Evolutionary conservation across 139 green algal species (phyloP), one percentile per base, ranked within the genome.

Genomic region (Edaphochlamys debaryana): DNA sequence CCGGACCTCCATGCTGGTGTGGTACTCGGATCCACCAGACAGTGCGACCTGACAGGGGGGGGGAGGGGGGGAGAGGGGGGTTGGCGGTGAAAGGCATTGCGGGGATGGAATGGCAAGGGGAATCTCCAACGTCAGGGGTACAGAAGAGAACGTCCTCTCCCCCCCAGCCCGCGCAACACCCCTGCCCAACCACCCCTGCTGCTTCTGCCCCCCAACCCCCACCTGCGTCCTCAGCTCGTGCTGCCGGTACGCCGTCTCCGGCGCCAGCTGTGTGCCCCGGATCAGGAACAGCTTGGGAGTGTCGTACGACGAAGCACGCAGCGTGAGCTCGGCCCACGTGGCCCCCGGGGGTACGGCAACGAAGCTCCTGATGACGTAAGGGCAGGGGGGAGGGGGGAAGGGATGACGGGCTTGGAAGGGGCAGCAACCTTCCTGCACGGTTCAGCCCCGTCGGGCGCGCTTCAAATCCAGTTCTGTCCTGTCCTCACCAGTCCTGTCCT

Each of bases 271-370:
- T 11, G 92, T 94, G 30, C 91, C 93, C 2, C 86, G 67, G 5
- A 89, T 29, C 23, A 83, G 60, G 69, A 75, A 83, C 38, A 86
- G 41, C 73, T 88, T 88, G 41, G 88, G 87, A 0, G 76, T 91
- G 75, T 86, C 81, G 87, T 91, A 80, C 8, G 86, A n/a, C 15
- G 82, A 89, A 0, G 90, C 71, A 20, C 64, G 79, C 27, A 97
- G 41, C 4, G 78, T 79, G 71, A 98, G 70, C 89, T 98, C 93
- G 6, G 89, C 95, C 95, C 95, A 98, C 0, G 90, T 95, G 25
- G 96, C 93, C 25, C 96, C 96, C 13, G 90, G 79, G 0, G 96
- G 96, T 27, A 96, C 92, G 8, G 80, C 88, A 45, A 98, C 84
- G 66, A 98, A 98, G n/a, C 32, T 20, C 32, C 87, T 81, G 56